Conservation (phyloP, 148 eudicot genomes). For the Oxyria digyna region DNA sequence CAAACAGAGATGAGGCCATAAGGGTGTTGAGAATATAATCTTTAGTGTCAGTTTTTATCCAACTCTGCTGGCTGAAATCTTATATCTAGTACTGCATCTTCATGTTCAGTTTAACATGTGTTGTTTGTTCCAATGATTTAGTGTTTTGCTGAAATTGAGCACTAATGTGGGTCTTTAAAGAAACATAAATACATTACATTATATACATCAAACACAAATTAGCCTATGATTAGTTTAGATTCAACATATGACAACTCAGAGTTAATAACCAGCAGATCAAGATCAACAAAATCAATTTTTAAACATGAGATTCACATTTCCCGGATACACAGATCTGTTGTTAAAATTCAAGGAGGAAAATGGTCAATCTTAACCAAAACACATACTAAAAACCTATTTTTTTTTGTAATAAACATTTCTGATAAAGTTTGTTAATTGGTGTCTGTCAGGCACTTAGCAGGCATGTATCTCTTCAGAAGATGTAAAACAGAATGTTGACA, state of each 20-base stretch:
- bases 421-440: too few relatives aligned
- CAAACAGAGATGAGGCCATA: neutral
- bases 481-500: conserved; percentile 6
- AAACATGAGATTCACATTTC: neutral
- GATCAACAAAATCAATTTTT: neutral
- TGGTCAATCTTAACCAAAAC: neutral
- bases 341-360: neutral
- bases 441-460: neutral
- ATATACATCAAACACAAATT: neutral
- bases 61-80: neutral
- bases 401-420: too few relatives aligned
- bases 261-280: neutral
- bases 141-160: neutral
- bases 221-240: neutral
- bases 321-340: neutral
- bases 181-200: too few relatives aligned
- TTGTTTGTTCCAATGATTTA: neutral
- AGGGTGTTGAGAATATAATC: too few relatives aligned
- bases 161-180: neutral
- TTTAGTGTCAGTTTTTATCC: neutral
- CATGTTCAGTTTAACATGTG: neutral
- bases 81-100: neutral
- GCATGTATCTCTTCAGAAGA: neutral
- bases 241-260: neutral
- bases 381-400: neutral